phyloP scores from a whole-genome alignment of 441 rosid species.

The Flueggea neowawraea region DNA sequence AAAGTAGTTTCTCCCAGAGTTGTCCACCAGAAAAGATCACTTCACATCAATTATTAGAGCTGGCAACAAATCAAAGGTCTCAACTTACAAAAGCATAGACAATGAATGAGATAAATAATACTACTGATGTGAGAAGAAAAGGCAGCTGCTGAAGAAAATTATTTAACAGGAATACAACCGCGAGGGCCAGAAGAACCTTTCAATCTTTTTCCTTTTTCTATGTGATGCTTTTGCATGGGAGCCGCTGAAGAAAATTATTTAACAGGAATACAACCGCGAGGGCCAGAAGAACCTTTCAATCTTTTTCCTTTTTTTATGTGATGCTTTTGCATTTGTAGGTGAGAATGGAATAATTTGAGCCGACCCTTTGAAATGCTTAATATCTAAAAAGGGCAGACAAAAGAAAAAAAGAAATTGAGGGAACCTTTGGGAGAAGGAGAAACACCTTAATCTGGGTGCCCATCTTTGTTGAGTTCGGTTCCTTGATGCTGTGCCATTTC shows the following conservation, averaged over 20 bases:
- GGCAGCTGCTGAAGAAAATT: background rate
- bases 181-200: background rate
- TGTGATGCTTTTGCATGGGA: too few species aligned
- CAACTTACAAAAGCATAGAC: background rate
- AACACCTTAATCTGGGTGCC: slow-evolving; percentile 51
- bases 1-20: background rate
- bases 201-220: background rate
- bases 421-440: slow-evolving; percentile 7
- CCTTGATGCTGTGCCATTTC: slow-evolving; percentile 36
- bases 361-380: background rate
- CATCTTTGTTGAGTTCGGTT: slow-evolving; percentile 26
- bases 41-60: background rate
- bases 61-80: background rate
- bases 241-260: background rate
- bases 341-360: background rate
- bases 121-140: background rate
- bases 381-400: background rate
- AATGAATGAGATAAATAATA: too few species aligned
- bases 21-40: background rate
- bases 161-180: background rate
- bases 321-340: too few species aligned
- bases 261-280: background rate
- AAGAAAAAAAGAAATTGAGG: background rate
- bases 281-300: background rate
- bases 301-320: background rate